Base-by-base conservation (phyloP, 768 basidiomycete genomes). In the Tephrocybe sp. region DNA sequence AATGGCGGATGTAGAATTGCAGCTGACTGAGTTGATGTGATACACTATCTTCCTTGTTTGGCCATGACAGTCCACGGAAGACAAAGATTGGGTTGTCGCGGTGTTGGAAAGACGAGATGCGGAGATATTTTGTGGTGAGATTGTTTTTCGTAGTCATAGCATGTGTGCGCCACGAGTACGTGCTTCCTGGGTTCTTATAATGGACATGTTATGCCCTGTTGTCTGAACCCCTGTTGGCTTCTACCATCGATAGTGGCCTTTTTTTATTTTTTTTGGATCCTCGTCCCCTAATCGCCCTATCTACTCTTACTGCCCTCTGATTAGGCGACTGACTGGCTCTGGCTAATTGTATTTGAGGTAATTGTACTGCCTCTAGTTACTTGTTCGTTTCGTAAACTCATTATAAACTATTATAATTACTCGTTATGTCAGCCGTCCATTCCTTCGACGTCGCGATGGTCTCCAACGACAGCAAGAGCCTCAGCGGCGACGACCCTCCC, bases 401-500 rank as follows among this genome's bases (percentile, higher is more conserved):
- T n/a, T n/a, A n/a, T n/a, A 56, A 29, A 34, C 49, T 57, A 33
- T 45, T n/a, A n/a, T n/a, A n/a, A n/a, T n/a, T 43, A 33, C 49
- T 43, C 44, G 54, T 58, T 58, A 58, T 60, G 59, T 58, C 57
- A 60, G 59, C 57, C 52, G 46, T 54, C 55, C 42, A 38, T 45
- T 30, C 54, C 21, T 53, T 39, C 42, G 21, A 49, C 25, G 33
- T n/a, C 33, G 33, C 33, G 22, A 69, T 73, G 70, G 63, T 64
- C 44, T 64, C 65, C 50, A 55, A 63, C 52, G 63, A 62, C 49
- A 60, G 56, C 61, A 68, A 68, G 55, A 62, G 58, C 52, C 61
- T 56, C 61, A 59, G 64, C 54, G 63, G 60, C 53, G 64, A 64
- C 58, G 63, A 61, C 59, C 59, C 63, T 36, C 71, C 66, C 46